phyloP scores from a whole-genome alignment of 768 basidiomycete genomes.

The Pulveroboletus frians region DNA sequence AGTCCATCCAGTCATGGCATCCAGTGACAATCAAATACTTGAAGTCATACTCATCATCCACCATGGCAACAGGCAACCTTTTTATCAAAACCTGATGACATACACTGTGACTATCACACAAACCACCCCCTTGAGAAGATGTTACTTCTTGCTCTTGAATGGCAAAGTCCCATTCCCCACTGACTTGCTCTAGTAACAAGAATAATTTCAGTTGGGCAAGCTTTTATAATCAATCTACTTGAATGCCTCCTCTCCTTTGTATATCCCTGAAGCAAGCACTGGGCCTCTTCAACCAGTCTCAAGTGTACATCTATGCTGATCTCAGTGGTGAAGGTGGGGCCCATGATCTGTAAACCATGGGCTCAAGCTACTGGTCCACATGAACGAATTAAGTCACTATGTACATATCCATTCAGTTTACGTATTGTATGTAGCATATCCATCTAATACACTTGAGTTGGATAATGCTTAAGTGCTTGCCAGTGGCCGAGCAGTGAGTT shows the following conservation, averaged over 20 bases:
- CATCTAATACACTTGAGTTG: no score
- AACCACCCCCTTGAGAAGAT: constrained; percentile 64
- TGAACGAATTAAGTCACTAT: no score
- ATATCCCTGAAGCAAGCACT: constrained; percentile 39
- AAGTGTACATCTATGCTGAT: constrained; percentile 55
- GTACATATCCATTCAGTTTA: no score
- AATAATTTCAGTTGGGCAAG: constrained; percentile 53
- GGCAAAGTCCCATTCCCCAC: background rate
- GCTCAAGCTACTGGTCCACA: no score
- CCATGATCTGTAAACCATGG: no score
- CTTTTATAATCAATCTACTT: constrained; percentile 51
- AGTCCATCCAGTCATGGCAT: constrained; percentile 10
- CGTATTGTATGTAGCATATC: no score
- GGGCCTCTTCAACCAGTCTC: constrained; percentile 33
- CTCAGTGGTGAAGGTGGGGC: constrained; percentile 64
- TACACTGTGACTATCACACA: constrained; percentile 52
- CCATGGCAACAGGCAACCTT: constrained; percentile 60
- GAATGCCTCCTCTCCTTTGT: constrained; percentile 46
- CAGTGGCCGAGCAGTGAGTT: no score
- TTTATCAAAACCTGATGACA: constrained; percentile 57
- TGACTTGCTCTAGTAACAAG: constrained; percentile 41
- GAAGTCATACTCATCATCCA: constrained; percentile 55
- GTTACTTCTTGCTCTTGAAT: constrained; percentile 5
- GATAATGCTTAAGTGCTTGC: no score
- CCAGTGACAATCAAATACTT: constrained; percentile 33